Evolutionary conservation across 2,329 filamentous ascomycete species (phyloP).

Genomic region (Monilinia fructigena): DNA sequence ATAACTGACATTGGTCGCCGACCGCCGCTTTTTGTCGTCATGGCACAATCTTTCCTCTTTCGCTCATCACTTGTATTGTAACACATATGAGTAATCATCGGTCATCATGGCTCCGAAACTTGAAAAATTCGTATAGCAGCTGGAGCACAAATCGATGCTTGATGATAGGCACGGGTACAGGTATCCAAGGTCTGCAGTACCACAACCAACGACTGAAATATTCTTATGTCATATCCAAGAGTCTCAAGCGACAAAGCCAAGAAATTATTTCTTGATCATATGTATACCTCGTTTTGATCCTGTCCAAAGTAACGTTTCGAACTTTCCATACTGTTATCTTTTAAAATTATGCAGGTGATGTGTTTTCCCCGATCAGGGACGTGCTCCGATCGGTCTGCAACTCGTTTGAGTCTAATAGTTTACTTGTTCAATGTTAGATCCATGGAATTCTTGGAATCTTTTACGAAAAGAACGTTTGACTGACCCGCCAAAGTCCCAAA

Average conservation of each 20-base stretch:
- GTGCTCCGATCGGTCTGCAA: constrained; percentile 19
- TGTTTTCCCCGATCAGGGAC: constrained; percentile 12
- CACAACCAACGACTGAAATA: background rate
- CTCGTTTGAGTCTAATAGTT: constrained; percentile 4
- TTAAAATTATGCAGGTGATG: constrained; percentile 15
- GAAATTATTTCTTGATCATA: background rate
- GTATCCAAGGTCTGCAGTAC: background rate
- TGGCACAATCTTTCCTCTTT: constrained; percentile 6
- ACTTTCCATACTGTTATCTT: background rate
- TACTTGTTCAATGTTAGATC: background rate
- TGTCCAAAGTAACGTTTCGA: background rate
- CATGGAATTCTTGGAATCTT: background rate
- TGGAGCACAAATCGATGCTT: background rate
- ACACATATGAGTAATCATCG: constrained; percentile 6
- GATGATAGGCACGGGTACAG: constrained; percentile 2
- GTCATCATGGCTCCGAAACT: constrained; percentile 7
- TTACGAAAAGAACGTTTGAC: constrained; percentile 8
- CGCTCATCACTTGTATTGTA: background rate
- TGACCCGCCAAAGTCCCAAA: background rate
- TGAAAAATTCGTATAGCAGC: background rate
- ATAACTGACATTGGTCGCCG: constrained; percentile 15
- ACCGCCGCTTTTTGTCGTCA: constrained; percentile 14
- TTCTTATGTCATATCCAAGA: background rate
- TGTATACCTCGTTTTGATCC: background rate
- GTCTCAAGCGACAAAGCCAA: background rate